Evolutionary conservation across 345 rosid genomes (phyloP).

Genomic region (Citropsis articulata): DNA sequence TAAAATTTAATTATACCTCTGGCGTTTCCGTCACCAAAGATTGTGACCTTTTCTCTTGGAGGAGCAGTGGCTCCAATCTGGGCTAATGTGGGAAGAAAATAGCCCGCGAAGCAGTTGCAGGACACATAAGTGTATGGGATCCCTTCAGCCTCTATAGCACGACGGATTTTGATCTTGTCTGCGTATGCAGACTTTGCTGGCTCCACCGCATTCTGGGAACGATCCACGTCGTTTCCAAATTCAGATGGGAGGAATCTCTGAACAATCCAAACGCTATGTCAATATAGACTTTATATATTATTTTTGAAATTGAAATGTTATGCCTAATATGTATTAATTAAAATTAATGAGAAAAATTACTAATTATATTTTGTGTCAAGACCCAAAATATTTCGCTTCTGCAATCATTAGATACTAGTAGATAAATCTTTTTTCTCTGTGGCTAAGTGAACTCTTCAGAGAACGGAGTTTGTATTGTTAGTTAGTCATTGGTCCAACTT

Average conservation of each 20-base stretch:
- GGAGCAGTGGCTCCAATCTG: slow-evolving; percentile 49
- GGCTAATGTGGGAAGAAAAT: slow-evolving; percentile 41
- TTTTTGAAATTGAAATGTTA: slow-evolving; percentile 20
- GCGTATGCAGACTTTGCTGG: slow-evolving; percentile 41
- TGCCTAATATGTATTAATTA: no score
- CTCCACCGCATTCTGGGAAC: slow-evolving; percentile 28
- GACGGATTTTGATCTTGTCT: slow-evolving; percentile 33
- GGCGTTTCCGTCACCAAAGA: slow-evolving; percentile 54
- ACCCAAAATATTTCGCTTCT: no score
- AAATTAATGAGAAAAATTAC: background rate
- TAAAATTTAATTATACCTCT: slow-evolving; percentile 32
- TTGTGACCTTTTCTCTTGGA: slow-evolving; percentile 46
- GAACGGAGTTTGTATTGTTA: no score
- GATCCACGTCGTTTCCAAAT: slow-evolving; percentile 61
- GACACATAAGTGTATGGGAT: slow-evolving; percentile 51
- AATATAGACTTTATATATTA: background rate
- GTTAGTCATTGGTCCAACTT: no score
- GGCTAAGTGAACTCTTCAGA: no score
- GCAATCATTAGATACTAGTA: no score
- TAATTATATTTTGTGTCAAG: background rate
- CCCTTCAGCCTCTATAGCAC: slow-evolving; percentile 37
- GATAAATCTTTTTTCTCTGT: no score
- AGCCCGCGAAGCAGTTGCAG: slow-evolving; percentile 41
- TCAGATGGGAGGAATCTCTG: slow-evolving; percentile 66
- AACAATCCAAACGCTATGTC: background rate